Evolutionary conservation across 1,284 basidiomycete genomes (phyloP).

Genomic region (Lentinus polychrous): DNA sequence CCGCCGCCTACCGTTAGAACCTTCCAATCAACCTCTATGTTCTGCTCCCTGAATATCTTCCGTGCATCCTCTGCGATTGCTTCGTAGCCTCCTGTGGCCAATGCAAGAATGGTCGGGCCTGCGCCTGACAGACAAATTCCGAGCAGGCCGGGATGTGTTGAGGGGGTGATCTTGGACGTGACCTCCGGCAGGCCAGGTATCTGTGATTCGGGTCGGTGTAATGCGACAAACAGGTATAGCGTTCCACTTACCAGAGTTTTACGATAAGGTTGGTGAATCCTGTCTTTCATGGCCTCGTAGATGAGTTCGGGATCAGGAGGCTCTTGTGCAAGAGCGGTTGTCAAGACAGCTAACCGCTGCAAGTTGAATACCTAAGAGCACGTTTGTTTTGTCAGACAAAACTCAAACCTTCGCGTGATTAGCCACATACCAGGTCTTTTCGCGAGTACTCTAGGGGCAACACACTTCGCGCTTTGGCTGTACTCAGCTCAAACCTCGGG

Average conservation of each 20-base stretch:
- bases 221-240: neutral
- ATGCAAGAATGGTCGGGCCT: slow-evolving; percentile 94
- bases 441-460: slow-evolving; percentile 81
- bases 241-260: slow-evolving; percentile 67
- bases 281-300: slow-evolving; percentile 99
- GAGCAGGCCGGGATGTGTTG: slow-evolving; percentile 86
- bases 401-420: neutral
- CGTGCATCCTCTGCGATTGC: slow-evolving; percentile 78
- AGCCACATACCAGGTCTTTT: slow-evolving; percentile 77
- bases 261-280: slow-evolving; percentile 95
- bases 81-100: slow-evolving; percentile 85
- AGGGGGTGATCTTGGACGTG: slow-evolving; percentile 81
- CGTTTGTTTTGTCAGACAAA: neutral
- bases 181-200: slow-evolving; percentile 94
- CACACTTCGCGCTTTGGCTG: slow-evolving; percentile 89
- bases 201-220: slow-evolving; percentile 32
- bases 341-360: slow-evolving; percentile 95
- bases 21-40: slow-evolving; percentile 81
- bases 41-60: slow-evolving; percentile 63
- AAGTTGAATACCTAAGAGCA: slow-evolving; percentile 89
- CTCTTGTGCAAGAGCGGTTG: slow-evolving; percentile 85
- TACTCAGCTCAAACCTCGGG: slow-evolving; percentile 94
- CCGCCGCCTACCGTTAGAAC: slow-evolving; percentile 62
- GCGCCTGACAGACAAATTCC: slow-evolving; percentile 98
- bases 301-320: slow-evolving; percentile 93